A percentile compares a stretch with the other conserved stretches of the same genome.
These are phyloP conservation scores for Spinacia oleracea DNA, from an alignment of 179 eudicot species.

Conservation along the genomic window DNA sequence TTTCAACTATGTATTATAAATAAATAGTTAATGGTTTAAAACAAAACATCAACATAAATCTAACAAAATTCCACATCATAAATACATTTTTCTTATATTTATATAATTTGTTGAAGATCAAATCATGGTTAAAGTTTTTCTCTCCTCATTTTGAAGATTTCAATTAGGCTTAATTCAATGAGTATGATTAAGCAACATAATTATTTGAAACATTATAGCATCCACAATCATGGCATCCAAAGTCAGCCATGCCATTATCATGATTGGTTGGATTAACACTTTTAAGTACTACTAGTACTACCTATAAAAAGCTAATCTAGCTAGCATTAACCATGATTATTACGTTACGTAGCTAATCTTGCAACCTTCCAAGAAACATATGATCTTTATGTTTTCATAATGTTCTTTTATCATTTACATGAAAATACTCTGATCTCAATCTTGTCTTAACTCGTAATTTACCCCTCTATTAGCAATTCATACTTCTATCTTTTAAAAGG, in stretches of 20 bases:
- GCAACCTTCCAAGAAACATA: slow-evolving; percentile 29
- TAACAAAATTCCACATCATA: too few species aligned
- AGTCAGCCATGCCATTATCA: slow-evolving; percentile 25
- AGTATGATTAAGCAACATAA: slow-evolving; percentile 9
- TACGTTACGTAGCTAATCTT: slow-evolving; percentile 1
- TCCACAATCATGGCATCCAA: slow-evolving; percentile 6
- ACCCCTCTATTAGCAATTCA: too few species aligned
- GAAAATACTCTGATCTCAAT: not conserved
- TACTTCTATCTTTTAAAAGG: too few species aligned
- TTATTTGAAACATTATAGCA: slow-evolving; percentile 8
- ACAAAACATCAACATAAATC: not conserved
- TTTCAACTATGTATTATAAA: too few species aligned
- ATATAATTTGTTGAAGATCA: too few species aligned
- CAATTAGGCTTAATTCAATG: slow-evolving; percentile 1
- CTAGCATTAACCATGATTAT: slow-evolving; percentile 20
- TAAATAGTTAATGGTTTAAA: too few species aligned
- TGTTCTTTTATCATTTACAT: slow-evolving; percentile 25
- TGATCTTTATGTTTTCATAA: slow-evolving; percentile 26
- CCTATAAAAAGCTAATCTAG: slow-evolving; percentile 13
- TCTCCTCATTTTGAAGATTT: too few species aligned
- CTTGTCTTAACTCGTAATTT: too few species aligned
- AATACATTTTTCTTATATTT: too few species aligned
- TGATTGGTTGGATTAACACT: slow-evolving; percentile 23
- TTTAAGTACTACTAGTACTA: not conserved
- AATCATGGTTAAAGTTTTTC: too few species aligned